Conservation (phyloP, 2,329 filamentous ascomycete genomes). For the Botrytis deweyae region DNA sequence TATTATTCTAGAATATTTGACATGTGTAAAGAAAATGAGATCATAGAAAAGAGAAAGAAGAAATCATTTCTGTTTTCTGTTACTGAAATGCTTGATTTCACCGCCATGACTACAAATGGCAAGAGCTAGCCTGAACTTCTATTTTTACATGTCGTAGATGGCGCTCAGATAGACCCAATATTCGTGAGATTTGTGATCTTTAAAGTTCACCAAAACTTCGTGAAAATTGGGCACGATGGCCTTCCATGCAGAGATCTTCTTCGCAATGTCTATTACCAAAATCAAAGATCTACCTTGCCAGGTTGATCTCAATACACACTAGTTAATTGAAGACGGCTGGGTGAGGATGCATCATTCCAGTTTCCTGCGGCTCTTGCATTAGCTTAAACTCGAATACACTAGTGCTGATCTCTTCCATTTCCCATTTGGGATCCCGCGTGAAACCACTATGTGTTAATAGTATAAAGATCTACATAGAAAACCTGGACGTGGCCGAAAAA, state of each 20-base stretch:
- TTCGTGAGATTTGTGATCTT: background rate
- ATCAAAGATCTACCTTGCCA: background rate
- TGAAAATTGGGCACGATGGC: background rate
- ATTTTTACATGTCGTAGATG: background rate
- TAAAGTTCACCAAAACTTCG: background rate
- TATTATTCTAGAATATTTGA: slow-evolving; percentile 26
- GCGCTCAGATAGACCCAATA: background rate
- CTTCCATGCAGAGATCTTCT: background rate
- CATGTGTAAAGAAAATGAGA: slow-evolving; percentile 2
- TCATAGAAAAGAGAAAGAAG: background rate
- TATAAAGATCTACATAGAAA: background rate
- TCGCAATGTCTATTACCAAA: background rate
- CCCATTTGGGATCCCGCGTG: background rate
- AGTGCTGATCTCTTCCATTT: background rate
- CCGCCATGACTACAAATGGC: background rate
- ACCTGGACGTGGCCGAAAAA: background rate
- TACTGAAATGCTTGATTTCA: background rate
- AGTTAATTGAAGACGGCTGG: background rate
- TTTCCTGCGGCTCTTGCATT: background rate
- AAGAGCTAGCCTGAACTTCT: background rate
- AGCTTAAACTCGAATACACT: background rate
- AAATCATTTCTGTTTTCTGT: background rate
- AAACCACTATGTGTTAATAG: background rate
- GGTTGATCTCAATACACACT: background rate
- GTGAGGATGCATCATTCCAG: background rate